Percentiles rank a stretch among this genome's conserved stretches.
Evolutionary conservation across 768 basidiomycete genomes (phyloP).

Genomic region (Amanita polypyramis): DNA sequence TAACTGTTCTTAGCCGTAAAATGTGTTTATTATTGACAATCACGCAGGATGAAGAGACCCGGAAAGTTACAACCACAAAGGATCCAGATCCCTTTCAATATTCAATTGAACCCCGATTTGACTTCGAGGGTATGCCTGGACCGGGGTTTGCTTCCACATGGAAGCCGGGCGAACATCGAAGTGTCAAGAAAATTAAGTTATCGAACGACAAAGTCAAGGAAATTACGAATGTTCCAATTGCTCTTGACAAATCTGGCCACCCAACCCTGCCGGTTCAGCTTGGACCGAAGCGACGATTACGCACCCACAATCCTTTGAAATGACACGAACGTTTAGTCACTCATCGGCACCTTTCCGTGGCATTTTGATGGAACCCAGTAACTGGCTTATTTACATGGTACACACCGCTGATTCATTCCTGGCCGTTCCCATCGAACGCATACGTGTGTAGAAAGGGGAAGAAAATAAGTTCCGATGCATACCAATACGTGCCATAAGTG

Average conservation of each 20-base stretch:
- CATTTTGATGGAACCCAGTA: neutral
- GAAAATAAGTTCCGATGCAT: neutral
- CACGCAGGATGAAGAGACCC: neutral
- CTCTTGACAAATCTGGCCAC: conserved; percentile 26
- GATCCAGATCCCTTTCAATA: conserved; percentile 1
- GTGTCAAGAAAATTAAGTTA: conserved; percentile 15
- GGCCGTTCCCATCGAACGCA: no score
- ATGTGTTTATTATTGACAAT: neutral
- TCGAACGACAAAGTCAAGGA: conserved; percentile 8
- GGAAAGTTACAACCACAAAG: neutral
- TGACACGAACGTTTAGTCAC: neutral
- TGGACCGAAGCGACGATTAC: conserved; percentile 25
- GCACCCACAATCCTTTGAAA: conserved; percentile 9
- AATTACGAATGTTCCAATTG: conserved; percentile 20
- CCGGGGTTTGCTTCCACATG: conserved; percentile 24
- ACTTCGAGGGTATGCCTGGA: conserved; percentile 29
- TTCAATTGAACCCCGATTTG: conserved; percentile 15
- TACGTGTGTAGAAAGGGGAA: neutral
- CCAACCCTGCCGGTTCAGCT: conserved; percentile 24
- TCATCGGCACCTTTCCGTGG: no score
- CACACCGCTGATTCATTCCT: no score
- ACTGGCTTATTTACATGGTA: neutral
- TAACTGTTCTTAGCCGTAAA: neutral
- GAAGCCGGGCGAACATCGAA: conserved; percentile 8
- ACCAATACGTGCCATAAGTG: conserved; percentile 20